phyloP scores from a whole-genome alignment of 768 basidiomycete species.

The Agrocybe praecox region DNA sequence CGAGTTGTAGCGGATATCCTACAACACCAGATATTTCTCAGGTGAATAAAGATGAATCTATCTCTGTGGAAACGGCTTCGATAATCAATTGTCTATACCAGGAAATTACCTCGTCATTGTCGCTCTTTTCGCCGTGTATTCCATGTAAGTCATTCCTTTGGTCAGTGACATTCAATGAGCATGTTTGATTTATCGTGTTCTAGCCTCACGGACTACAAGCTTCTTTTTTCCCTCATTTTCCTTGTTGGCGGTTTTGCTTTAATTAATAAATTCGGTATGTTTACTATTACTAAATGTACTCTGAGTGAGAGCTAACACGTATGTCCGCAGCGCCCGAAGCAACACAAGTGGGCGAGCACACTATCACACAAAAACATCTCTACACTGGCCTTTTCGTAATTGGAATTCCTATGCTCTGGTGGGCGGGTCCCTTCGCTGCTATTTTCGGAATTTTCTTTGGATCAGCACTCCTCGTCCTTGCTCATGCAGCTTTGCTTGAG shows the following conservation, averaged over 20 bases:
- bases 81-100: slow-evolving; percentile 24
- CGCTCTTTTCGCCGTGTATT: slow-evolving; percentile 79
- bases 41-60: slow-evolving; percentile 36
- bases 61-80: background rate
- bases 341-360: slow-evolving; percentile 77
- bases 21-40: slow-evolving; percentile 91
- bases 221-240: slow-evolving; percentile 84
- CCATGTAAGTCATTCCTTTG: slow-evolving; percentile 53
- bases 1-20: slow-evolving; percentile 75
- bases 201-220: slow-evolving; percentile 80
- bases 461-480: slow-evolving; percentile 80
- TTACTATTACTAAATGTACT: background rate
- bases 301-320: background rate
- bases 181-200: background rate
- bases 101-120: slow-evolving; percentile 90
- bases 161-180: background rate
- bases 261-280: slow-evolving; percentile 85
- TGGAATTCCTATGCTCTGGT: slow-evolving; percentile 86
- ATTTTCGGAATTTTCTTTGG: slow-evolving; percentile 97
- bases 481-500: slow-evolving; percentile 87
- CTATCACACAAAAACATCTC: slow-evolving; percentile 86
- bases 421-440: slow-evolving; percentile 72
- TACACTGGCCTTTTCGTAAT: slow-evolving; percentile 91
- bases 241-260: slow-evolving; percentile 89
- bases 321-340: slow-evolving; percentile 71